Conservation (phyloP, 352 stramenopile species). For the Aphanomyces cochlioides region DNA sequence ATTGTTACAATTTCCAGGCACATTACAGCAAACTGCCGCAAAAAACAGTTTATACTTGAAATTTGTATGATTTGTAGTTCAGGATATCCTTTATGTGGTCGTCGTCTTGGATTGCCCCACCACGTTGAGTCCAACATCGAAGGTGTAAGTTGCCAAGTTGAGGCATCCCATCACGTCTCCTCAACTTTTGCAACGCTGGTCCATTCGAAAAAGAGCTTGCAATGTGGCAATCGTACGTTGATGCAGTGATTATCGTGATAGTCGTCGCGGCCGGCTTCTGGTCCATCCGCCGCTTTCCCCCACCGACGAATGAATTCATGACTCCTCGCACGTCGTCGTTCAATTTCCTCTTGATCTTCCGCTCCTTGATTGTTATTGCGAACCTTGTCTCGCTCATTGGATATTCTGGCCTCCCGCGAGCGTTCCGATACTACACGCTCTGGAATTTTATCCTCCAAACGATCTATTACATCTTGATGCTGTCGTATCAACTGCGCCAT, state of each 20-base stretch:
- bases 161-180: too few species aligned
- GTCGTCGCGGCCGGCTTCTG: background rate
- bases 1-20: too few species aligned
- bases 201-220: background rate
- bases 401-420: background rate
- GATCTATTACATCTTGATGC: constrained; percentile 13
- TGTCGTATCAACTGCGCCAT: background rate
- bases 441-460: constrained; percentile 28
- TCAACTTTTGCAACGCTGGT: too few species aligned
- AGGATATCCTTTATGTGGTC: too few species aligned
- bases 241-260: background rate
- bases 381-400: background rate
- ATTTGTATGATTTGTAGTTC: too few species aligned
- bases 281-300: background rate
- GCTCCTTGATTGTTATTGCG: background rate
- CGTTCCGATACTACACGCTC: constrained; percentile 19
- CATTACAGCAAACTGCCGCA: too few species aligned
- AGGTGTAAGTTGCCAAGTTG: too few species aligned
- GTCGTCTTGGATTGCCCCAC: too few species aligned
- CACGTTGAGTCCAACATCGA: too few species aligned
- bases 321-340: background rate
- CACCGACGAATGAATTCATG: background rate
- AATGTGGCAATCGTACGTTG: background rate
- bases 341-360: background rate
- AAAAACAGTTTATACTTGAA: too few species aligned